Conservation (phyloP, 2,329 filamentous ascomycete species). For the Colletotrichum somersetense region DNA sequence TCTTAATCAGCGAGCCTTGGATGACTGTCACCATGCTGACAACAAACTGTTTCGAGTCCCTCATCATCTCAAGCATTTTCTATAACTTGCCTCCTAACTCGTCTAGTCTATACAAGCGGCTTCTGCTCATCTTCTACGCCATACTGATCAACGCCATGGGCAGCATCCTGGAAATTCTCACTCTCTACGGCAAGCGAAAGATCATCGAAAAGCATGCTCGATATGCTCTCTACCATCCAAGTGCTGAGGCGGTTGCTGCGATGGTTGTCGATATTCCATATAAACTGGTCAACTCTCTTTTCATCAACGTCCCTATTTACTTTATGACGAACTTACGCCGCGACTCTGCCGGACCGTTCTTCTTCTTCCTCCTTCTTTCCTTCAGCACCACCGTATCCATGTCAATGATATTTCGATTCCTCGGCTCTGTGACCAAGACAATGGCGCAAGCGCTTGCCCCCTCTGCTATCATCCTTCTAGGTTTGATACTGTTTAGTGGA, state of each 20-base stretch:
- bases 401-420: constrained; percentile 63
- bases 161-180: constrained; percentile 49
- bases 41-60: constrained; percentile 61
- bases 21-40: constrained; percentile 55
- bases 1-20: constrained; percentile 55
- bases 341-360: constrained; percentile 63
- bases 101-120: constrained; percentile 59
- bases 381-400: constrained; percentile 63
- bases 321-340: constrained; percentile 73
- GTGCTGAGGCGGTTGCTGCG: constrained; percentile 25
- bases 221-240: constrained; percentile 52
- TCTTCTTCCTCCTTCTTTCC: constrained; percentile 64
- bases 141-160: constrained; percentile 65
- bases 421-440: constrained; percentile 63
- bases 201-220: constrained; percentile 48
- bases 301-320: constrained; percentile 73
- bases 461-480: constrained; percentile 64
- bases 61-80: constrained; percentile 67
- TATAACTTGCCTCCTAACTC: constrained; percentile 59
- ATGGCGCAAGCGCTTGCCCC: constrained; percentile 66
- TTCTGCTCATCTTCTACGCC: constrained; percentile 65
- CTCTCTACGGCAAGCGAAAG: constrained; percentile 45
- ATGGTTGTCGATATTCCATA: constrained; percentile 41
- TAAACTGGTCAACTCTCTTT: constrained; percentile 61
- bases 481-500: constrained; percentile 67